Percentiles rank a stretch among this genome's conserved stretches.
These are phyloP conservation scores for Begonia fuchsioides DNA, from an alignment of 306 rosid species.

Conservation along the genomic window DNA sequence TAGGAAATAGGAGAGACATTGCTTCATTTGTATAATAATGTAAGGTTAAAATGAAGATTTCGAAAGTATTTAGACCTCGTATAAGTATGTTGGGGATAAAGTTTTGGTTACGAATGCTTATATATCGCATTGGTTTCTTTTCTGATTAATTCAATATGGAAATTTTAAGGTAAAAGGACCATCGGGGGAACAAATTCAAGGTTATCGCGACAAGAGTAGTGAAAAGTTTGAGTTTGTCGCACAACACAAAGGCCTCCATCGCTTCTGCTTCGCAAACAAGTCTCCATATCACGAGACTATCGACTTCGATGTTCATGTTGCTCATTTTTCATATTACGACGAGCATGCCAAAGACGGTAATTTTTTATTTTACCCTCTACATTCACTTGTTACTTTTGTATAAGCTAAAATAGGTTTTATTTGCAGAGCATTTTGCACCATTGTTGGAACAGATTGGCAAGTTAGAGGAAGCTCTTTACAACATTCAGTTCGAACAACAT, in stretches of 20 bases:
- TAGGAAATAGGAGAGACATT: too few species aligned
- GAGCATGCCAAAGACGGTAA: conserved; percentile 95
- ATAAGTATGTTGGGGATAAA: too few species aligned
- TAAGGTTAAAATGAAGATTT: too few species aligned
- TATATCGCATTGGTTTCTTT: too few species aligned
- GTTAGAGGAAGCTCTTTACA: conserved; percentile 89
- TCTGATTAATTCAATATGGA: background rate
- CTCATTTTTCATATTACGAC: conserved; percentile 56
- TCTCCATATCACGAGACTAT: conserved; percentile 73
- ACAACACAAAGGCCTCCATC: conserved; percentile 30
- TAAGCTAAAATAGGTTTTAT: conserved; percentile 10
- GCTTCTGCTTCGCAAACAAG: conserved; percentile 66
- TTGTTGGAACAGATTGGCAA: conserved; percentile 69
- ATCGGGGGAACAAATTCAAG: conserved; percentile 50
- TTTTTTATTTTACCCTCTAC: background rate
- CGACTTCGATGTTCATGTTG: conserved; percentile 75
- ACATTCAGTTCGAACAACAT: conserved; percentile 89
- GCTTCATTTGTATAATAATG: too few species aligned
- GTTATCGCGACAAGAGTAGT: conserved; percentile 35
- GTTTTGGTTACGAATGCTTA: too few species aligned
- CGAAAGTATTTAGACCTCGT: too few species aligned
- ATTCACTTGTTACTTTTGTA: background rate
- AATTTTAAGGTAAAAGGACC: conserved; percentile 72
- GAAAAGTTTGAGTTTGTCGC: conserved; percentile 57
- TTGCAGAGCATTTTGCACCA: conserved; percentile 80